phyloP scores from a whole-genome alignment of 805 yeast genomes.

The Saccharomycopsis fibuligera region DNA sequence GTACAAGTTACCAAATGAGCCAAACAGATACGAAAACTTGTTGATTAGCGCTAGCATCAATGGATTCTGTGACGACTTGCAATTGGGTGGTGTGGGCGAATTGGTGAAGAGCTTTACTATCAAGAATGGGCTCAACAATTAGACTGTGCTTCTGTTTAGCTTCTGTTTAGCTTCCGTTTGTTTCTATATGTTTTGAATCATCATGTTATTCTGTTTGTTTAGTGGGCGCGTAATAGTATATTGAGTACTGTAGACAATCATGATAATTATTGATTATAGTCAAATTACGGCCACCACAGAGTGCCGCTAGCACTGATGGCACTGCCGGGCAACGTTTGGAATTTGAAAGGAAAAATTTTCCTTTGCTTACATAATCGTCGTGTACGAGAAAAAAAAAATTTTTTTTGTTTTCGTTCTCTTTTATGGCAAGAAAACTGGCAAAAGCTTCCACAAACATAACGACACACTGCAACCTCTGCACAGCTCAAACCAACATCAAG shows the following conservation, averaged over 20 bases:
- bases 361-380: no score
- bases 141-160: conserved; percentile 2
- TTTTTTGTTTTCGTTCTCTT: no score
- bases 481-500: no score
- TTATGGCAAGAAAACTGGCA: no score
- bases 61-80: conserved; percentile 63
- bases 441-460: no score
- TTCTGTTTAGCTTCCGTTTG: neutral
- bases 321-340: no score
- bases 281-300: no score
- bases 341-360: neutral
- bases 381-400: no score
- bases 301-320: no score
- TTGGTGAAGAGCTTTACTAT: conserved; percentile 56
- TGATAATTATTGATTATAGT: neutral
- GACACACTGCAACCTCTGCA: no score
- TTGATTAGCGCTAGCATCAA: conserved; percentile 62
- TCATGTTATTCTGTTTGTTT: neutral
- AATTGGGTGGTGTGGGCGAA: conserved; percentile 62
- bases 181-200: neutral
- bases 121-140: conserved; percentile 42
- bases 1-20: conserved; percentile 66
- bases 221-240: no score
- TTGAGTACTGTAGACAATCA: no score
- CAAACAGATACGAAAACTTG: conserved; percentile 68